Percentiles rank a stretch among this genome's conserved stretches.
phyloP scores from a whole-genome alignment of 352 stramenopile species.

The Phytophthora capsici region DNA sequence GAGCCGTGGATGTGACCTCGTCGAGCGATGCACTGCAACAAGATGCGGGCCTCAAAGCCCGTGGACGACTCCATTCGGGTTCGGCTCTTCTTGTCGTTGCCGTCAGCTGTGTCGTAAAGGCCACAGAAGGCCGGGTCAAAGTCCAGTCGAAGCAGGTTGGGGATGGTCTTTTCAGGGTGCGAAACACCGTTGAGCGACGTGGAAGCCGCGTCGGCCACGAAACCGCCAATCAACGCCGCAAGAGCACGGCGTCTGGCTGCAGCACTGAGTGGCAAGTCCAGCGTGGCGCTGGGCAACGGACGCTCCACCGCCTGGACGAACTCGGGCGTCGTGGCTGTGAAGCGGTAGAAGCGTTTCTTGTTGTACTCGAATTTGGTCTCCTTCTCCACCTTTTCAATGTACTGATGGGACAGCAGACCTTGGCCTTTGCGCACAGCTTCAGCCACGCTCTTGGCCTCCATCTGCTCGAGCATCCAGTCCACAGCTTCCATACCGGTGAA shows the following conservation, averaged over 20 bases:
- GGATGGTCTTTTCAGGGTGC: constrained; percentile 79
- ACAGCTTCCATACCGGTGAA: constrained; percentile 88
- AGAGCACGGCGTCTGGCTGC: constrained; percentile 64
- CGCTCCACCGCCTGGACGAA: constrained; percentile 62
- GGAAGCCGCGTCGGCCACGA: constrained; percentile 79
- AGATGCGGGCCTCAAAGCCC: constrained; percentile 77
- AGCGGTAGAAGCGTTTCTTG: constrained; percentile 84
- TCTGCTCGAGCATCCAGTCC: constrained; percentile 88
- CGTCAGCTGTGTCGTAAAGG: constrained; percentile 54
- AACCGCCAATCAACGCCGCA: constrained; percentile 74
- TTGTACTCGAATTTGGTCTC: constrained; percentile 87
- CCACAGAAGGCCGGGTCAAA: constrained; percentile 85
- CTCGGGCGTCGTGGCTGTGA: constrained; percentile 78
- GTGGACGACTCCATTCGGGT: constrained; percentile 77
- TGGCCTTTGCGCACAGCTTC: constrained; percentile 85
- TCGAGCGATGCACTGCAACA: constrained; percentile 73
- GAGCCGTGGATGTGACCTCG: constrained; percentile 75
- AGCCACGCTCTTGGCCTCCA: constrained; percentile 82
- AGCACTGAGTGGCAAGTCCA: constrained; percentile 72
- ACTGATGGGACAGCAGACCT: constrained; percentile 63
- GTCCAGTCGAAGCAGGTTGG: constrained; percentile 72
- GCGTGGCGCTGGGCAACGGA: constrained; percentile 52
- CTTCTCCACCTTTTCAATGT: constrained; percentile 85
- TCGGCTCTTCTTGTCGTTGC: constrained; percentile 42
- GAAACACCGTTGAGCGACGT: constrained; percentile 83